Conservation (phyloP, 1,139 yeast species). For the Lipomyces yarrowii region DNA sequence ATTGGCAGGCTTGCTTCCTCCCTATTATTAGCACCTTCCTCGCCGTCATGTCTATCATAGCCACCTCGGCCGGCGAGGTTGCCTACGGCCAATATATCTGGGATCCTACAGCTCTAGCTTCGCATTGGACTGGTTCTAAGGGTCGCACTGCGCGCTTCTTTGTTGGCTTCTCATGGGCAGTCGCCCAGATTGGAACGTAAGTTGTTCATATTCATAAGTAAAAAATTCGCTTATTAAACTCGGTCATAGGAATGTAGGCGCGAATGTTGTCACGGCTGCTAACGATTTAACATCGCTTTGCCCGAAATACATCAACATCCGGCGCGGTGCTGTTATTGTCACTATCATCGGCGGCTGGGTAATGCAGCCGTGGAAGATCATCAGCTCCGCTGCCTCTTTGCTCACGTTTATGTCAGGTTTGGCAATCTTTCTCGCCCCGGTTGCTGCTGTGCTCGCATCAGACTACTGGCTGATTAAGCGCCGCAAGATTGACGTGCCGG, state of each 20-base stretch:
- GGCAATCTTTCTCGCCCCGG: conserved; percentile 44
- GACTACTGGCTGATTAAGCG: conserved; percentile 43
- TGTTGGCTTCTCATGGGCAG: conserved; percentile 55
- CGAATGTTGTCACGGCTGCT: conserved; percentile 89
- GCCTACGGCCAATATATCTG: conserved; percentile 42
- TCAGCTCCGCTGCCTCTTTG: conserved; percentile 40
- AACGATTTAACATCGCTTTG: conserved; percentile 85
- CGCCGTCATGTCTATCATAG: conserved; percentile 42
- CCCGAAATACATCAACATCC: conserved; percentile 77
- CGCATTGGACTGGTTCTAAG: conserved; percentile 35
- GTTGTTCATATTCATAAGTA: conserved; percentile 30
- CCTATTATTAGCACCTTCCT: conserved; percentile 43
- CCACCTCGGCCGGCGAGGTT: conserved; percentile 41
- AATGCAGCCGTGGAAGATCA: conserved; percentile 47
- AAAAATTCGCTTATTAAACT: conserved; percentile 43
- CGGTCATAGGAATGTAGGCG: conserved; percentile 61
- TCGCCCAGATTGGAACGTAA: conserved; percentile 48
- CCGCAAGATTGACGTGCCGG: conserved; percentile 40
- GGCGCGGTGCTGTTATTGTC: conserved; percentile 49
- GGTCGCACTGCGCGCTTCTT: conserved; percentile 59
- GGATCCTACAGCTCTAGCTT: conserved; percentile 42
- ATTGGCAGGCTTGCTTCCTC: conserved; percentile 43
- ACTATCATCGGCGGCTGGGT: conserved; percentile 44
- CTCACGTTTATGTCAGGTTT: conserved; percentile 45
- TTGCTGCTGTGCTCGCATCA: conserved; percentile 42